Evolutionary conservation across 2,329 filamentous ascomycete species (phyloP).

Genomic region (Mycosphaerella arachidis): DNA sequence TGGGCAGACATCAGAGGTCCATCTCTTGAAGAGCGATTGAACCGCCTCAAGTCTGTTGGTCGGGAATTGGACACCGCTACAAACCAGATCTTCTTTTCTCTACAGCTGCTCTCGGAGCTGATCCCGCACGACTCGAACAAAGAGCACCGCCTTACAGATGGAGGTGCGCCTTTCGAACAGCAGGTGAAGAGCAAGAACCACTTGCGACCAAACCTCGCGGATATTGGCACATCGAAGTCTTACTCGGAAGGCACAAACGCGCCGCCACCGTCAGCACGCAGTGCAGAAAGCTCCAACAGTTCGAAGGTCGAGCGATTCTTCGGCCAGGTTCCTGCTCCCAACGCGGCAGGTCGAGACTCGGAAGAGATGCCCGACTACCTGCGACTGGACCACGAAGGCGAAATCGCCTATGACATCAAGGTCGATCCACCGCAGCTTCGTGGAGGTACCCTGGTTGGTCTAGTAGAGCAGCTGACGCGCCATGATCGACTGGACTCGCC

Average conservation of each 20-base stretch:
- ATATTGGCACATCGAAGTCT: slow-evolving; percentile 57
- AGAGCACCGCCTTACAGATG: slow-evolving; percentile 37
- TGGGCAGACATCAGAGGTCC: slow-evolving; percentile 92
- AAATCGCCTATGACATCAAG: slow-evolving; percentile 87
- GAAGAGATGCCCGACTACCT: slow-evolving; percentile 83
- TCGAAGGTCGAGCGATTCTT: slow-evolving; percentile 51
- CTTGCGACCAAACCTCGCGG: slow-evolving; percentile 52
- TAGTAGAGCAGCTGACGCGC: slow-evolving; percentile 91
- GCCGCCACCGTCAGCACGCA: slow-evolving; percentile 7
- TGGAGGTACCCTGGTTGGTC: slow-evolving; percentile 79
- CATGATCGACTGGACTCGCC: slow-evolving; percentile 93
- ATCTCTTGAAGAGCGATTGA: slow-evolving; percentile 79
- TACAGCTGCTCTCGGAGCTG: slow-evolving; percentile 82
- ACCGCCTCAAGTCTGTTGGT: slow-evolving; percentile 70
- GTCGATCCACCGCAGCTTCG: slow-evolving; percentile 70
- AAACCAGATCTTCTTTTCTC: slow-evolving; percentile 79
- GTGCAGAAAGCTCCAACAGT: slow-evolving; percentile 33
- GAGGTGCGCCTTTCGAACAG: slow-evolving; percentile 29
- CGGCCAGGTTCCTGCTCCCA: slow-evolving; percentile 48
- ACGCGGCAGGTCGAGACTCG: slow-evolving; percentile 44
- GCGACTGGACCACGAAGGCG: slow-evolving; percentile 78
- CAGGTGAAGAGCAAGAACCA: slow-evolving; percentile 33
- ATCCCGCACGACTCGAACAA: slow-evolving; percentile 49
- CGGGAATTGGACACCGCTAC: slow-evolving; percentile 81
- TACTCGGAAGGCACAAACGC: slow-evolving; percentile 55